Base-by-base conservation (phyloP, 1,284 basidiomycete species). In the Microbotryomycetes sp. region DNA sequence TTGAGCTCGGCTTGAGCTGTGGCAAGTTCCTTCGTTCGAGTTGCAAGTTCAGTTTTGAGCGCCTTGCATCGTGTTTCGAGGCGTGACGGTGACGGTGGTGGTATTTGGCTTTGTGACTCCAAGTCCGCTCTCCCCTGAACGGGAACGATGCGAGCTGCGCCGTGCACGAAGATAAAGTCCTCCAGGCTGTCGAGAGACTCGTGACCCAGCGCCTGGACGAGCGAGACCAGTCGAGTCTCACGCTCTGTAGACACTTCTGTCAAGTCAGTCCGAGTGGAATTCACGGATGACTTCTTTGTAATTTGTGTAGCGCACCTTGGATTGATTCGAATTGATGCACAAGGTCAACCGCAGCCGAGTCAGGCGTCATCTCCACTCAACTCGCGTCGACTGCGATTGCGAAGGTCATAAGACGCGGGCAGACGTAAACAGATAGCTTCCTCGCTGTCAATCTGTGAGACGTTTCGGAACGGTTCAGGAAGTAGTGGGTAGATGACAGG, bases 181-280 rank as follows among this genome's bases (percentile, higher is more conserved):
- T 68, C 66, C 54, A 68, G 62, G 42, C 58, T 46, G 46, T 65
- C 64, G 55, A 63, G 61, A 1, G 62, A 57, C 54, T 57, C 22
- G 47, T 61, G 59, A 31, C 66, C 66, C 31, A 68, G 56, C n/a
- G 59, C 57, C 28, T 62, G 47, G 30, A 65, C 50, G 54, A 68
- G 49, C 0, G 59, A 51, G 14, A 45, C 30, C 6, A 65, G 46
- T 22, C 60, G 60, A 3, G 49, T 50, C n/a, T 56, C 49, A 3
- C 52, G 55, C 4, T 58, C 60, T 63, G 58, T 14, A 12, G 19
- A 26, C 50, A 25, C 19, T n/a, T 46, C 51, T 26, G 36, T 42
- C 30, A 59, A 19, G 7, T 54, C 46, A 30, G 16, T 48, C 16
- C 15, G 4, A 16, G 6, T 30, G 30, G 25, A 22, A n/a, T 49